Percentiles rank a stretch among this genome's conserved stretches.
phyloP scores from a whole-genome alignment of 495 filamentous ascomycete genomes.

The Haplographium delicatum region DNA sequence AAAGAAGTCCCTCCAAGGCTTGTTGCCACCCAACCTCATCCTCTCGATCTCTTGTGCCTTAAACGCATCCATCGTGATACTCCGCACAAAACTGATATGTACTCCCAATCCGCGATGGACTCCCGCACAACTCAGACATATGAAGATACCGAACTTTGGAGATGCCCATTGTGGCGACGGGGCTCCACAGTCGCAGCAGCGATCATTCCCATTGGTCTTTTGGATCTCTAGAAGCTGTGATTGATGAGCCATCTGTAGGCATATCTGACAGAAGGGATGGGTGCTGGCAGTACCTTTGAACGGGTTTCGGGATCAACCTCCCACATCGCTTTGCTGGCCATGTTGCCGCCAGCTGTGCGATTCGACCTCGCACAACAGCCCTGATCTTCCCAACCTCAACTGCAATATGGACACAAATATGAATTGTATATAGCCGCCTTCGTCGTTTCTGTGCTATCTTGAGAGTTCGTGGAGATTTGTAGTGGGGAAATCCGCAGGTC shows the following conservation, averaged over 20 bases:
- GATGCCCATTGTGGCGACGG: slow-evolving; percentile 92
- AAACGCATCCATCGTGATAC: slow-evolving; percentile 96
- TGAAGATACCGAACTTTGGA: slow-evolving; percentile 78
- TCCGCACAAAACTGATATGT: slow-evolving; percentile 96
- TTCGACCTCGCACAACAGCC: not conserved
- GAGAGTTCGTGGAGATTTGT: no score
- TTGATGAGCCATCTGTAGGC: no score
- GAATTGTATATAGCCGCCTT: not conserved
- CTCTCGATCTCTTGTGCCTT: slow-evolving; percentile 80
- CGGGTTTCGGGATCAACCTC: slow-evolving; percentile 95
- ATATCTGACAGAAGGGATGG: not conserved
- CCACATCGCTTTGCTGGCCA: slow-evolving; percentile 61
- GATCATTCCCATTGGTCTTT: slow-evolving; percentile 76
- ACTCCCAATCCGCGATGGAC: slow-evolving; percentile 92
- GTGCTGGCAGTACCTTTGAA: slow-evolving; percentile 61
- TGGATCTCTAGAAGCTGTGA: slow-evolving; percentile 57
- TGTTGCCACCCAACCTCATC: slow-evolving; percentile 84
- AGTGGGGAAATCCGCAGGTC: not conserved
- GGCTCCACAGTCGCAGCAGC: slow-evolving; percentile 89
- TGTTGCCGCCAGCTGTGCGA: slow-evolving; percentile 2
- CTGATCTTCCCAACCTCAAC: not conserved
- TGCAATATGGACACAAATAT: not conserved
- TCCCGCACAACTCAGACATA: slow-evolving; percentile 93
- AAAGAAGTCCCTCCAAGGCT: slow-evolving; percentile 79
- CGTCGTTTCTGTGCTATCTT: no score